Base-by-base conservation (phyloP, 345 rosid species). In the Camelina hispida region DNA sequence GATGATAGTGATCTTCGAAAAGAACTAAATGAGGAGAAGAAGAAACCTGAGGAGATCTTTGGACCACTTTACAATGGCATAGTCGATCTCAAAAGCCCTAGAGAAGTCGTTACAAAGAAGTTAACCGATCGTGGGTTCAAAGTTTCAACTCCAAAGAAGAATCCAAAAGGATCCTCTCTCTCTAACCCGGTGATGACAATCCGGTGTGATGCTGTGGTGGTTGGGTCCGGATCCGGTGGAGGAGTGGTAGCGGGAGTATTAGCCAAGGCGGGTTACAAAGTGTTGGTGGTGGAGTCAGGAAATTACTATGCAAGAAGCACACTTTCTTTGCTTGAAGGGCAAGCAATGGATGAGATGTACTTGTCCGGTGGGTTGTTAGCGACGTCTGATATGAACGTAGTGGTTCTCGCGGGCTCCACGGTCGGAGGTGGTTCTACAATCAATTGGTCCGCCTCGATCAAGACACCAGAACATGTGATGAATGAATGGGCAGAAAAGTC, bases 341-440 rank as follows among this genome's bases (percentile, higher is more conserved):
- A 81, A 30, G 62, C 90, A 9, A 62, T 87, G 87, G 91, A 90
- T 51, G 88, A 89, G 56, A 90, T 93, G 96, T 90, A 90, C 66
- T 63, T 87, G 44, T 77, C 81, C 2, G 82, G 83, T 0, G 98
- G 96, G 44, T 13, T 87, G 66, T 4, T 86, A 28, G 87, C 87
- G 0, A 93, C 93, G 0, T 82, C 86, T 16, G 90, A 90, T 57
- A 81, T 72, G 85, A 83, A 85, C 14, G 63, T 81, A 6, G 68
- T 83, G 37, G 6, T 93, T 4, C 90, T 93, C 10, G 97, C 93
- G 0, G 97, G 98, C 5, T 87, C 97, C 0, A 90, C 96, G 0
- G 94, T 93, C 12, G 96, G 96, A 62, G 98, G 98, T 4, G 98
- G 95, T 9, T 93, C 97, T 0, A 73, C 98, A 0, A 74, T 93